A percentile compares a stretch with the other conserved stretches of the same genome.
Conservation (phyloP, 768 basidiomycete species). For the Hericium alpestre region DNA sequence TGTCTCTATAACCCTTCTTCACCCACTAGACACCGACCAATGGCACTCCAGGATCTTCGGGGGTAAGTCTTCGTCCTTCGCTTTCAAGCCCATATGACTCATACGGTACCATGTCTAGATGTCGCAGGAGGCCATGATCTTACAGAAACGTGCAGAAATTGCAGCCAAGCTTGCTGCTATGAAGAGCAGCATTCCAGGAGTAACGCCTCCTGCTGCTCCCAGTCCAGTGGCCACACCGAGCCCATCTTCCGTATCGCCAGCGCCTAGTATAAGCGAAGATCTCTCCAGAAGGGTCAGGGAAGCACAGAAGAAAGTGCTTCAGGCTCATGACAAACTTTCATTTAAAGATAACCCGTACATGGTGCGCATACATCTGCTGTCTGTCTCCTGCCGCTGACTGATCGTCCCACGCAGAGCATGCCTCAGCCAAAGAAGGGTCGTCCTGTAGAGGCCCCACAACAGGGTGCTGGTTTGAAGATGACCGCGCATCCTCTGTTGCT, state of each 20-base stretch:
- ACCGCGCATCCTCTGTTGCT: constrained; percentile 80
- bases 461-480: constrained; percentile 82
- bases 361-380: constrained; percentile 30
- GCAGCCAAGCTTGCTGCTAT: constrained; percentile 70
- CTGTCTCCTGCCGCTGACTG: neutral
- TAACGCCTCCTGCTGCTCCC: constrained; percentile 20
- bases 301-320: constrained; percentile 74
- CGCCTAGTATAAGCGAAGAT: constrained; percentile 40
- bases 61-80: neutral
- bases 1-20: constrained; percentile 58
- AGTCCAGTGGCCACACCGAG: constrained; percentile 16
- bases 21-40: constrained; percentile 40
- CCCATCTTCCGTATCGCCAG: constrained; percentile 11
- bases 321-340: constrained; percentile 66
- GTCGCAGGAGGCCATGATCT: constrained; percentile 57
- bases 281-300: constrained; percentile 68
- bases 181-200: constrained; percentile 12
- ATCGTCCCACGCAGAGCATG: constrained; percentile 30
- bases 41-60: constrained; percentile 22
- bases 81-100: neutral
- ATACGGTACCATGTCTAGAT: constrained; percentile 21
- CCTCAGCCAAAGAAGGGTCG: constrained; percentile 43
- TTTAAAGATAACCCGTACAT: constrained; percentile 83
- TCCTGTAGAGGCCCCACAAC: constrained; percentile 54
- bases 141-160: constrained; percentile 76